Evolutionary conservation across 1,139 yeast genomes (phyloP), one percentile per base, ranked within the genome.

Genomic region (Starmera stellimalicola): DNA sequence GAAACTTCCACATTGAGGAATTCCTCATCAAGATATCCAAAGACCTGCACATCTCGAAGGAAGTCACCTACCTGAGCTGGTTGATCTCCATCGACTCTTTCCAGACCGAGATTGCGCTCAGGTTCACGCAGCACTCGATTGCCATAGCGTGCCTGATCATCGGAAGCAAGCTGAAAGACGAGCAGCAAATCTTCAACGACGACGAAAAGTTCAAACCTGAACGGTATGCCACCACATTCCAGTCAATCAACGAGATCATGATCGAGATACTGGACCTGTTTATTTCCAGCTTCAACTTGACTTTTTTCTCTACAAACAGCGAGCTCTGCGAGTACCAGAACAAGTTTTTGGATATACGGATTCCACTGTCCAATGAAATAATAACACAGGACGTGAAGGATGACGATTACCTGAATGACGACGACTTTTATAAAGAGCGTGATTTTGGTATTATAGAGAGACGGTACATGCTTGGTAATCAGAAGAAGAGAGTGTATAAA

Each of bases 81-180:
- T 58, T 74, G 17, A 65, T 88, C 5, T 65, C 78, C 12, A 75
- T 76, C 44, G 98, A 91, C 51, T 65, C 80, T 11, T 75, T 79
- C 52, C 71, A 77, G 35, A 77, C 95, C 2, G 83, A 82, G 26
- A 65, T 81, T 15, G 71, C 77, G 14, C 57, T 91, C 26, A 77
- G 74, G 50, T 68, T 74, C 12, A 94, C 97, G 1, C 79, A 88
- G 2, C 94, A 87, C 52, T 70, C 82, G 27, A 73, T 81, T 30
- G 93, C 96, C 0, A 54, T 85, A 36, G 84, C 88, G 2, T 70
- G 77, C 20, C 57, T 78, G 18, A 22, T 22, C 5, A 22, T 22
- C 6, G 25, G 25, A 22, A 22, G 25, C 5, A 22, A 22, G 5
- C 11, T 22, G 25, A 61, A 63, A 28, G 50, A 77, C 25, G 73